Base-by-base conservation (phyloP, 352 stramenopile species). In the Globisporangium orthogonon region DNA sequence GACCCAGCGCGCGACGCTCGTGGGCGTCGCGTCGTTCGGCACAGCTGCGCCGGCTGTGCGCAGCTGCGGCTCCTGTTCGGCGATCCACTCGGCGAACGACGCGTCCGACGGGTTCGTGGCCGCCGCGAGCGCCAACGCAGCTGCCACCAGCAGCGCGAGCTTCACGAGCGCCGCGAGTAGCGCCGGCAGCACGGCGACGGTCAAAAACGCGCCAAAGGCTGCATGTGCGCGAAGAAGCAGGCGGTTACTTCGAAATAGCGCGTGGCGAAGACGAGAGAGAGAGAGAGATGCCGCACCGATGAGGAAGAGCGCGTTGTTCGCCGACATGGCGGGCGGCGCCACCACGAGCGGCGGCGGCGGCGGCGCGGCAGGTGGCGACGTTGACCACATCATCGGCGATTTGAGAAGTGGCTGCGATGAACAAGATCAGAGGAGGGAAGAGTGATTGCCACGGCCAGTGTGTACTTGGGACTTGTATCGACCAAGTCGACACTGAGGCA, bases 191-290 rank as follows among this genome's bases (percentile, higher is more conserved):
- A 90, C 65, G n/a, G 73, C 76, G 15, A 76, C 66, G 54, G 72
- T 71, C 50, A 90, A 74, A 60, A 90, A 90, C 75, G 86, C 84
- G 17, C 80, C 80, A 23, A 90, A 72, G 6, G 69, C 80, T 90
- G 40, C 7, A 10, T 31, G 9, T 43, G 15, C 51, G 49, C 54
- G 50, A 14, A 35, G 9, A 51, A 29, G 23, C 15, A 23, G 18
- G 48, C 30, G 37, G 33, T n/a, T 30, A 23, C 0, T 55, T n/a
- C 13, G 31, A 33, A 23, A 23, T 23, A 23, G 23, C 23, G 13
- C 33, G 9, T 50, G 46, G 9, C n/a, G 11, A 53, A 28, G 15
- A 29, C 4, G 35, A 33, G 17, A 28, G 30, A 54, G 18, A 33
- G 23, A 54, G 23, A 15, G 37, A 18, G 37, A 11, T 2, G 23